phyloP scores from a whole-genome alignment of 495 filamentous ascomycete species.

The Terfezia boudieri region DNA sequence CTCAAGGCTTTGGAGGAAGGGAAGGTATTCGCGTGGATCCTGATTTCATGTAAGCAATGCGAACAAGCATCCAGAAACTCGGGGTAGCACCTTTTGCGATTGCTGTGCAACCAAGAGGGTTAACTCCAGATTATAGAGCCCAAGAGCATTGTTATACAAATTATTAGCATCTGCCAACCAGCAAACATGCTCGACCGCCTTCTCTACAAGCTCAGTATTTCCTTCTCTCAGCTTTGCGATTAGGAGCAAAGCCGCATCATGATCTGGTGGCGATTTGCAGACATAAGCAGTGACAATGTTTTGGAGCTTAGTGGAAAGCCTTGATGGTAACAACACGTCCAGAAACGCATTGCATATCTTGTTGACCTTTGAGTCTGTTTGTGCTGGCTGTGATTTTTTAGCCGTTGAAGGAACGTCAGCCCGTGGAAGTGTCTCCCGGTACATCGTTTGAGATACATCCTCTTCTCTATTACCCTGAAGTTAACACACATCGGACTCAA shows the following conservation, averaged over 20 bases:
- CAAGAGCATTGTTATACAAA: conserved; percentile 78
- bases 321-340: conserved; percentile 32
- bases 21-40: conserved; percentile 87
- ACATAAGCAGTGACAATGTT: conserved; percentile 88
- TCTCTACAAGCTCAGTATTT: conserved; percentile 46
- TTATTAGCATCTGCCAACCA: conserved; percentile 84
- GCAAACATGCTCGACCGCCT: conserved; percentile 85
- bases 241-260: conserved; percentile 62
- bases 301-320: conserved; percentile 50
- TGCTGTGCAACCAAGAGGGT: conserved; percentile 81
- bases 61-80: not conserved
- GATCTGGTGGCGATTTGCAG: conserved; percentile 74
- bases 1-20: conserved; percentile 74
- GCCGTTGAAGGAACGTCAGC: conserved; percentile 12
- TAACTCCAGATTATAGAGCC: conserved; percentile 76
- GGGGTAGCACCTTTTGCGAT: conserved; percentile 45
- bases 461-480: conserved; percentile 39
- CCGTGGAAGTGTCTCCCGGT: conserved; percentile 48
- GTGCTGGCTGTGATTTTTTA: conserved; percentile 3
- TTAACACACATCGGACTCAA: conserved; percentile 6
- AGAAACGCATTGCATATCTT: conserved; percentile 73
- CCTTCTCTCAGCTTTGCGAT: conserved; percentile 50
- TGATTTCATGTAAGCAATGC: conserved; percentile 9
- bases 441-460: conserved; percentile 84
- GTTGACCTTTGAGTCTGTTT: conserved; percentile 48